A percentile compares a stretch with the other conserved stretches of the same genome.
These are phyloP conservation scores for Kwoniella shivajii DNA, from an alignment of 1,284 basidiomycete genomes.

Conservation along the genomic window DNA sequence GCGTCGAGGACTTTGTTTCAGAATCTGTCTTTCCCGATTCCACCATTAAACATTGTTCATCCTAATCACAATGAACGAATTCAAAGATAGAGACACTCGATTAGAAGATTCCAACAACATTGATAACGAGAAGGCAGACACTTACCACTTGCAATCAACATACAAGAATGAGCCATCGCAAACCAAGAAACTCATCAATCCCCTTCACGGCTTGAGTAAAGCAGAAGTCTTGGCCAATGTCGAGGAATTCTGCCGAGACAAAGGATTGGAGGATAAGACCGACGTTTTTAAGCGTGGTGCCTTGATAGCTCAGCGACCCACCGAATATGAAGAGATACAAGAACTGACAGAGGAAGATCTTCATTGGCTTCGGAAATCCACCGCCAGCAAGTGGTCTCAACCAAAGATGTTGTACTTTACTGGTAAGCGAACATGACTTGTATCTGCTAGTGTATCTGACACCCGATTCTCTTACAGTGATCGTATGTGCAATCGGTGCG, in stretches of 20 bases:
- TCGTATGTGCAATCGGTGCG: slow-evolving; percentile 32
- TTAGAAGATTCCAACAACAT: too few relatives aligned
- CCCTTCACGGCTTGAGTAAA: slow-evolving; percentile 3
- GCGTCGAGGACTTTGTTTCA: too few relatives aligned
- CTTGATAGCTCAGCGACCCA: slow-evolving; percentile 63
- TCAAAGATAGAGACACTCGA: too few relatives aligned
- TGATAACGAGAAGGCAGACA: too few relatives aligned
- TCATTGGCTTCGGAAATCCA: slow-evolving; percentile 51
- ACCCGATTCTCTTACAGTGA: slow-evolving; percentile 25
- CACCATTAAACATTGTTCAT: too few relatives aligned
- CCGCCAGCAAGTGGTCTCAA: slow-evolving; percentile 46
- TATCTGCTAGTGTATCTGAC: slow-evolving; percentile 34
- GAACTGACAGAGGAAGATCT: slow-evolving; percentile 67
- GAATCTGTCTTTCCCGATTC: too few relatives aligned
- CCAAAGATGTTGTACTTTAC: not conserved
- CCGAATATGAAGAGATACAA: slow-evolving; percentile 60
- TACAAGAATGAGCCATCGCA: too few relatives aligned
- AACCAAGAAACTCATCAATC: not conserved
- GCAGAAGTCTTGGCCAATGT: slow-evolving; percentile 59
- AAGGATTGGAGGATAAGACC: slow-evolving; percentile 49
- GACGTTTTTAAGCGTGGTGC: slow-evolving; percentile 63
- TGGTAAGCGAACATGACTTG: not conserved
- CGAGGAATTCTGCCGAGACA: slow-evolving; percentile 61
- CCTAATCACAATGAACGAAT: too few relatives aligned
- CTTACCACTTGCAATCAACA: too few relatives aligned